These are phyloP conservation scores for Rhodotorula diobovata DNA, from an alignment of 768 basidiomycete species.

Conservation along the genomic window DNA sequence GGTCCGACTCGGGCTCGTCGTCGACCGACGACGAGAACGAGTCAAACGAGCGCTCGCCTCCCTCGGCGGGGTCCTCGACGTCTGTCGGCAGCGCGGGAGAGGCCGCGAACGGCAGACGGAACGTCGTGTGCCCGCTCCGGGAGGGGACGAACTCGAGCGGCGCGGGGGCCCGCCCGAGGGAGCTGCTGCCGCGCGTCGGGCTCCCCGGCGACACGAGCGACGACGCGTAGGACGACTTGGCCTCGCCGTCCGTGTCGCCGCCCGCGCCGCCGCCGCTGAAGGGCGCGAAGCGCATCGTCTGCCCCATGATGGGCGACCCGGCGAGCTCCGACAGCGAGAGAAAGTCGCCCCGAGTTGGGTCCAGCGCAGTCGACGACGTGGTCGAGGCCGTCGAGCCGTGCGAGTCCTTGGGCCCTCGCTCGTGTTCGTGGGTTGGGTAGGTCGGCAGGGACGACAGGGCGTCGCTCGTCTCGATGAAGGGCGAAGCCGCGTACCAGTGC, in stretches of 20 bases:
- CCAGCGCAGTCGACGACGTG: not conserved
- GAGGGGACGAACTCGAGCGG: not conserved
- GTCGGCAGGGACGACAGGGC: not conserved
- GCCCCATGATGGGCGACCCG: slow-evolving; percentile 15
- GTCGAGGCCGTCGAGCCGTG: not conserved
- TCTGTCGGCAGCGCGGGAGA: not conserved
- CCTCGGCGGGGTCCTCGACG: not conserved
- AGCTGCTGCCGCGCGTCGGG: not conserved
- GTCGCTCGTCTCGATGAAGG: not conserved
- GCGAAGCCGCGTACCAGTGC: no score
- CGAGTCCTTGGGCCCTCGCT: not conserved
- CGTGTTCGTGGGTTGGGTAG: not conserved
- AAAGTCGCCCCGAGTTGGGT: not conserved
- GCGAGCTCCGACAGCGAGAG: not conserved
- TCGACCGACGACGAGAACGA: slow-evolving; percentile 4
- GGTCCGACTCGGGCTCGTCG: not conserved
- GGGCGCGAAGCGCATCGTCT: slow-evolving; percentile 2
- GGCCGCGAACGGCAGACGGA: not conserved
- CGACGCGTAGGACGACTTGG: slow-evolving; percentile 7
- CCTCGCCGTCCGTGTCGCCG: not conserved
- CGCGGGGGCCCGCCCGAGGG: no score
- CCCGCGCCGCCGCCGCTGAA: no score
- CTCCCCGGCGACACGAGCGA: not conserved
- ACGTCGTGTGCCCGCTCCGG: not conserved
- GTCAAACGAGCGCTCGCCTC: not conserved